Evolutionary conservation across 306 rosid genomes (phyloP).

Genomic region (Astragalus glycyphyllos): DNA sequence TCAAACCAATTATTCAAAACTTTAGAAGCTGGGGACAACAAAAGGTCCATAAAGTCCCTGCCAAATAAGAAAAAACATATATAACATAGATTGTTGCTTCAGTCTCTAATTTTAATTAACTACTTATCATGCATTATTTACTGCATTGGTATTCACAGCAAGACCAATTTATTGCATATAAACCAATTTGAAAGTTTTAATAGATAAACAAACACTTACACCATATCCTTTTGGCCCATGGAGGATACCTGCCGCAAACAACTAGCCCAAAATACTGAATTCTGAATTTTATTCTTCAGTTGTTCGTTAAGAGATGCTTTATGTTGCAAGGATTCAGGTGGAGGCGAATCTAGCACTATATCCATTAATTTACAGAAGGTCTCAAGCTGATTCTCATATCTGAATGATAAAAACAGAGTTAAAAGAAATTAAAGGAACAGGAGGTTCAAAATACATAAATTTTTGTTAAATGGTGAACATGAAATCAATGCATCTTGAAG

Average conservation of each 20-base stretch:
- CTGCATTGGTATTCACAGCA: slow-evolving; percentile 5
- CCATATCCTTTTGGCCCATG: slow-evolving; percentile 89
- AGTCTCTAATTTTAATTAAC: slow-evolving; percentile 39
- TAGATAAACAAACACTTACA: slow-evolving; percentile 60
- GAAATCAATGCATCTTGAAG: slow-evolving; percentile 27
- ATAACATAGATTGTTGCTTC: slow-evolving; percentile 10
- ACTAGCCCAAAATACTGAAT: slow-evolving; percentile 83
- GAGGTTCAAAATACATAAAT: slow-evolving; percentile 7
- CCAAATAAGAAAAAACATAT: slow-evolving; percentile 41
- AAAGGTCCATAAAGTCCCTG: slow-evolving; percentile 91
- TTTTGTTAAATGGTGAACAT: slow-evolving; percentile 21
- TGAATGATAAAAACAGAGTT: slow-evolving; percentile 36
- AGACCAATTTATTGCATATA: slow-evolving; percentile 25
- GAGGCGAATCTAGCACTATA: slow-evolving; percentile 76
- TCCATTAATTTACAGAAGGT: slow-evolving; percentile 87
- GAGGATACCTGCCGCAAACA: slow-evolving; percentile 63
- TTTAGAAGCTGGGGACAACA: slow-evolving; percentile 87
- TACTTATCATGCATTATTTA: slow-evolving; percentile 5
- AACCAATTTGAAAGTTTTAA: slow-evolving; percentile 16
- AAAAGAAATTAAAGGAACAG: not conserved
- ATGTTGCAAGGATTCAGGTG: slow-evolving; percentile 75
- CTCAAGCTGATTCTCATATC: slow-evolving; percentile 88
- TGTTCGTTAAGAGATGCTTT: slow-evolving; percentile 63
- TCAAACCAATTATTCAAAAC: slow-evolving; percentile 96
- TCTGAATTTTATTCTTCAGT: slow-evolving; percentile 70